phyloP scores from a whole-genome alignment of 495 filamentous ascomycete species.

The Clohesyomyces aquaticus region DNA sequence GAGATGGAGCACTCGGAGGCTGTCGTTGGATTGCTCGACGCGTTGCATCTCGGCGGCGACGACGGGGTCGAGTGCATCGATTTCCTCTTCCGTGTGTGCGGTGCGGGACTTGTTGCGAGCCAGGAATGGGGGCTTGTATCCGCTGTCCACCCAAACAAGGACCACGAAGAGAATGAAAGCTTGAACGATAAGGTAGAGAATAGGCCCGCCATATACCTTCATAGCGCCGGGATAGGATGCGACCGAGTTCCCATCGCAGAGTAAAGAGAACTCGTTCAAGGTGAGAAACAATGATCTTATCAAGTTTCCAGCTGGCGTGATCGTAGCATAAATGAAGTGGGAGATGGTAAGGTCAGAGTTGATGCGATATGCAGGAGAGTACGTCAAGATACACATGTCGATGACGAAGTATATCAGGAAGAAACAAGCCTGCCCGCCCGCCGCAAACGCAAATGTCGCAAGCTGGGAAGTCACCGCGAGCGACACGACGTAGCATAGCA shows the following conservation, averaged over 20 bases:
- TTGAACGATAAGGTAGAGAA: constrained; percentile 77
- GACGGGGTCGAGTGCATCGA: constrained; percentile 52
- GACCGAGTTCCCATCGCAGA: constrained; percentile 62
- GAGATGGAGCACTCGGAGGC: constrained; percentile 73
- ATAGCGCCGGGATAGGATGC: constrained; percentile 72
- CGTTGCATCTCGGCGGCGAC: constrained; percentile 54
- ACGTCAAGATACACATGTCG: constrained; percentile 72
- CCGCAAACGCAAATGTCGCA: constrained; percentile 74
- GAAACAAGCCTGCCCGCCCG: constrained; percentile 62
- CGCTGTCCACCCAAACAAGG: constrained; percentile 75
- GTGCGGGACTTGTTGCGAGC: constrained; percentile 35
- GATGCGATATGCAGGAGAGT: constrained; percentile 63
- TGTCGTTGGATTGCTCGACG: constrained; percentile 58
- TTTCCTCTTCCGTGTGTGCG: constrained; percentile 51
- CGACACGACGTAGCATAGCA: constrained; percentile 74
- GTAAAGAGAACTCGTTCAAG: constrained; percentile 76
- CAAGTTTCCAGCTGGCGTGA: constrained; percentile 73
- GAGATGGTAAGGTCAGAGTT: constrained; percentile 63
- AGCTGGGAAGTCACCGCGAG: constrained; percentile 70
- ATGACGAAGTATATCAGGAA: constrained; percentile 38
- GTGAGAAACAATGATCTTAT: constrained; percentile 70
- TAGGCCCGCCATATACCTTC: constrained; percentile 75
- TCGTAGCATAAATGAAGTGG: constrained; percentile 68
- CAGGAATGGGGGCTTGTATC: constrained; percentile 58
- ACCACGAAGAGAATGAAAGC: constrained; percentile 65